Evolutionary conservation across 2,329 filamentous ascomycete genomes (phyloP), one percentile per base, ranked within the genome.

Genomic region (Xylariaceae sp.): DNA sequence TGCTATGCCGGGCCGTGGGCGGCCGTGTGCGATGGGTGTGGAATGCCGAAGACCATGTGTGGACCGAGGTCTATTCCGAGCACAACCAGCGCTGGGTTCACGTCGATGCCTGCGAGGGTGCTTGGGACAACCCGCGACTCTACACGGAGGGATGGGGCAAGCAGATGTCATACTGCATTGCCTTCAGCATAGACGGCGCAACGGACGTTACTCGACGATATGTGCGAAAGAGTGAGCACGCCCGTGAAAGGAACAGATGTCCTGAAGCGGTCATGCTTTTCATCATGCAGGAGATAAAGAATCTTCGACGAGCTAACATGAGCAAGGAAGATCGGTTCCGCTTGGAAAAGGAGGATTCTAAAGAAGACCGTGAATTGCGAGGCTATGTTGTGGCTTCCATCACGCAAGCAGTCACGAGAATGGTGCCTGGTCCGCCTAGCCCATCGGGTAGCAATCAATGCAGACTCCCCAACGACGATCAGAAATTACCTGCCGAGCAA

Each of bases 21-120:
- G 89, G 88, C 57, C 83, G 92, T 58, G 91, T 96, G 29, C 84
- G 94, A 66, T 99, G 94, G 94, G 88, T 99, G 8, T 99, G 94
- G 94, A 97, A 97, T 64, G 87, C 88, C 32, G 94, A 97, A 72
- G 94, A 97, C 70, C 89, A 96, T 67, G 89, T 96, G 30, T 99
- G 94, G 94, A 96, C 91, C 1, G 94, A 97, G 66, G 87, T 97
- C 11, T 99, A 96, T 74, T 96, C 91, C 2, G 89, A 94, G 60
- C 91, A 96, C 72, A 87, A 92, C 67, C 86, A 88, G 70, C 84
- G 91, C 69, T 99, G 94, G 94, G 80, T 97, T n/a, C 92, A 97
- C 63, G 91, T 96, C 42, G 94, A 99, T 70, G 86, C 87, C 35
- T 96, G 92, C 67, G 94, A 97, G 70, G 92, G 92, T 68, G 85